Evolutionary conservation across 2,329 filamentous ascomycete genomes (phyloP).

Genomic region (Blastomyces gilchristii): DNA sequence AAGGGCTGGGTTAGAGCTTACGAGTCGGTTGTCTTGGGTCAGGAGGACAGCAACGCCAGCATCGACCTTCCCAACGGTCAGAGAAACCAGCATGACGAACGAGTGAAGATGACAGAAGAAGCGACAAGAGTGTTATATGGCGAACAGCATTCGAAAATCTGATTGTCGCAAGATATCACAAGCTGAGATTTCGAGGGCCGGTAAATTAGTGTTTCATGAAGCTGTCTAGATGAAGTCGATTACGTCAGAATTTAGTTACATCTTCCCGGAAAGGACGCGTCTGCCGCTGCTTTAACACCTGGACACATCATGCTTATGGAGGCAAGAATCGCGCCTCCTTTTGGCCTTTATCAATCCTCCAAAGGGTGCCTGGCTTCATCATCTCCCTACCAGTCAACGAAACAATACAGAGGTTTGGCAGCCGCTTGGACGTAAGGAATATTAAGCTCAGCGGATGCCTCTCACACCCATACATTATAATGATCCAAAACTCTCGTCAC

Average conservation of each 20-base stretch:
- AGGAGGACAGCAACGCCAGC: conserved; percentile 94
- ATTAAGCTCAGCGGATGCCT: neutral
- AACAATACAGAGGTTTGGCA: neutral
- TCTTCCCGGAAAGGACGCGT: neutral
- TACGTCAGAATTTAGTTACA: neutral
- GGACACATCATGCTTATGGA: neutral
- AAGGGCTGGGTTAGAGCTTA: conserved; percentile 39
- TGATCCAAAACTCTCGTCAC: neutral
- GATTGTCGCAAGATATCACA: neutral
- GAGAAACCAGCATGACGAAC: conserved; percentile 75
- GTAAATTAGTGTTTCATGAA: neutral
- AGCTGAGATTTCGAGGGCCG: neutral
- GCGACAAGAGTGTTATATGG: neutral
- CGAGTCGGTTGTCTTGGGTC: conserved; percentile 91
- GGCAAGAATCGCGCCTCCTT: neutral
- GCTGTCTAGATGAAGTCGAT: conserved; percentile 5
- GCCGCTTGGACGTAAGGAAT: neutral
- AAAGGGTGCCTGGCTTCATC: neutral
- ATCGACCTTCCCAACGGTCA: conserved; percentile 98
- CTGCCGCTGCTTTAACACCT: neutral
- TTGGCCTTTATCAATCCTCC: neutral
- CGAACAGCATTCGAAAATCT: conserved; percentile 1
- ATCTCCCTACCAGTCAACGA: neutral
- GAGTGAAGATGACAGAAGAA: neutral
- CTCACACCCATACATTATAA: neutral